These are phyloP conservation scores for Thyridium curvatum DNA, from an alignment of 2,329 filamentous ascomycete genomes.

Conservation along the genomic window DNA sequence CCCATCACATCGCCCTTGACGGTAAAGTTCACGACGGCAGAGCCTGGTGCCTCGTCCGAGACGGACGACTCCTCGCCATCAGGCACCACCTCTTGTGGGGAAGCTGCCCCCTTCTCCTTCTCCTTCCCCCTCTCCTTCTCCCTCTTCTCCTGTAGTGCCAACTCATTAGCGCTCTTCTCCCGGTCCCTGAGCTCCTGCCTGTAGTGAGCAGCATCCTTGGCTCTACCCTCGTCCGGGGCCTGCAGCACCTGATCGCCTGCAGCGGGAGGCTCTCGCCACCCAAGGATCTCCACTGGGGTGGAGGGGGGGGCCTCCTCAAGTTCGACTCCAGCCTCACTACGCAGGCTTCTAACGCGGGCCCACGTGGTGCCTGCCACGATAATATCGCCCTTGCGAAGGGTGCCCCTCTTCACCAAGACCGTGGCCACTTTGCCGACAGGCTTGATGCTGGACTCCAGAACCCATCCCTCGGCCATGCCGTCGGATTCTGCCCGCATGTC, in stretches of 20 bases:
- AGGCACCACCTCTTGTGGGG: too few species aligned
- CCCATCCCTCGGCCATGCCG: slow-evolving; percentile 83
- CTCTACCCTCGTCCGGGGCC: slow-evolving; percentile 70
- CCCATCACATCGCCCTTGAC: slow-evolving; percentile 92
- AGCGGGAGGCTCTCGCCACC: slow-evolving; percentile 79
- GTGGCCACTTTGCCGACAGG: slow-evolving; percentile 79
- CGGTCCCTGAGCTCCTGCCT: slow-evolving; percentile 67
- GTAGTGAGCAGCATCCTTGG: slow-evolving; percentile 71
- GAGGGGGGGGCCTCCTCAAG: slow-evolving; percentile 75
- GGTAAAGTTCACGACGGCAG: slow-evolving; percentile 67
- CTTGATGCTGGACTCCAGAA: slow-evolving; percentile 88
- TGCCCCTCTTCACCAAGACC: slow-evolving; percentile 81
- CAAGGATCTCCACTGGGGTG: slow-evolving; percentile 85
- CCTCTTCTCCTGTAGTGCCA: slow-evolving; percentile 64
- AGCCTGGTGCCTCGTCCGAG: slow-evolving; percentile 28
- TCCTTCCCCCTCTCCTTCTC: slow-evolving; percentile 52
- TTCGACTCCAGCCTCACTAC: slow-evolving; percentile 74
- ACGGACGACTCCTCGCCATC: slow-evolving; percentile 22
- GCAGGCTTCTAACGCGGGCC: slow-evolving; percentile 76
- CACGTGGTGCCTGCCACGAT: slow-evolving; percentile 86
- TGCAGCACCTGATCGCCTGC: slow-evolving; percentile 87
- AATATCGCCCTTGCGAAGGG: slow-evolving; percentile 70
- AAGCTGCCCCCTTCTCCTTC: slow-evolving; percentile 29
- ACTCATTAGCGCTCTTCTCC: slow-evolving; percentile 70
- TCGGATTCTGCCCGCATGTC: slow-evolving; percentile 78